Base-by-base conservation (phyloP, 768 basidiomycete genomes). In the Collybiopsis confluens region DNA sequence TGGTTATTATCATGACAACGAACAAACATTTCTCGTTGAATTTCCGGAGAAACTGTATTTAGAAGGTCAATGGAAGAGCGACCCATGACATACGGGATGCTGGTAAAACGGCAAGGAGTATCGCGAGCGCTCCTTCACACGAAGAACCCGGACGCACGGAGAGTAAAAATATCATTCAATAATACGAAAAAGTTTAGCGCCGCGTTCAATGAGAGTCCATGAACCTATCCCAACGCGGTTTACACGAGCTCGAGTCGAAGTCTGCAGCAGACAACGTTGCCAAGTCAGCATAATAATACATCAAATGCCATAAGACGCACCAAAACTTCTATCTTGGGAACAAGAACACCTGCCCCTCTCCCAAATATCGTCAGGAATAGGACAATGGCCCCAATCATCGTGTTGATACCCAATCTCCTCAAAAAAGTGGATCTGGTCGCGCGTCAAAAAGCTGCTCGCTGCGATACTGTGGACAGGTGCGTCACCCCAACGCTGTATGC, bases 361-460 rank as follows among this genome's bases (percentile, higher is more conserved):
- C 71, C 83, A 84, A 15, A 64, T 55, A 20, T 68, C 62, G 4
- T 71, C 69, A 1, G 69, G 71, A 58, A 74, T 69, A 0, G 75
- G 74, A 64, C 85, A 81, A 51, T 81, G 80, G 63, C 82, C 76
- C 69, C 82, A 85, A 6, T 83, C 83, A 37, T 76, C 68, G 53
- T 88, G 86, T 41, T 75, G 68, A 64, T 88, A 88, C 4, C 86
- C 86, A 24, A 88, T 84, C 61, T 88, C 83, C 18, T 44, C 18
- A 66, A 88, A 88, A 59, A 80, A 87, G 61, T 86, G 81, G 26
- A 86, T 68, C 60, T 81, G 76, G 7, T 77, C 72, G 59, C 77
- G 80, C 20, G 71, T 69, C 11, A 79, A 9, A 23, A 81, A 79
- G n/a, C 81, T 62, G 0, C 76, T 72, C 2, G 76, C 81, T 20